Evolutionary conservation across 2,329 filamentous ascomycete genomes (phyloP), one percentile per base, ranked within the genome.

Genomic region (Aspergillus vadensis): DNA sequence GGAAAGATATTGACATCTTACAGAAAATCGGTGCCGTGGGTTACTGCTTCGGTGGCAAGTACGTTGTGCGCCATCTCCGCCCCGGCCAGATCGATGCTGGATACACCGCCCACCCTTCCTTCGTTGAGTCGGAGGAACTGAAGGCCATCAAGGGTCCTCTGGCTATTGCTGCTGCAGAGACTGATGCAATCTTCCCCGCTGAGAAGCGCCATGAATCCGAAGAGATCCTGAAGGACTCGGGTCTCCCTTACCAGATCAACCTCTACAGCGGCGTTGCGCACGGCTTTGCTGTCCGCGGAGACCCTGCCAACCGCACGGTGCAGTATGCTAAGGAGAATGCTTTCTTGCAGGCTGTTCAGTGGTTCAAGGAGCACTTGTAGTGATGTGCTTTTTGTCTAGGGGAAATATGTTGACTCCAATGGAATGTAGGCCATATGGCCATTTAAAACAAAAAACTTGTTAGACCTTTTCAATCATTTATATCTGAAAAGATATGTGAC

Each of bases 291-390:
- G 86, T 91, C 1, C 84, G 90, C 41, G 81, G 81, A 38, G 88
- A 93, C 72, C 54, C 82, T n/a, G 80, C 69, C 49, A 80, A 85
- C 58, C 82, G 81, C 72, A 61, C 77, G 25, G 74, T 84, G 68
- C 85, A 81, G 70, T 92, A 83, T 68, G 88, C 89, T 14, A 92
- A 90, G 81, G 89, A 94, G 76, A 85, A 88, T 74, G 90, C 91
- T 1, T 92, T 93, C 71, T 66, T 81, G 55, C 91, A 94, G 79
- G 90, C 90, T 15, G 82, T 91, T 51, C 72, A 81, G 50, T 94
- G 91, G 90, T 91, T 75, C 27, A 58, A 69, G 32, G 50, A 67
- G 47, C 32, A 41, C 14, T 30, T 55, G 41, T 47, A 53, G 39
- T 44, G 17, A 2, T 21, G 10, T 43, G 7, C 2, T 7, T 2